Evolutionary conservation across 305 asterid species (phyloP), one percentile per base, ranked within the genome.

Genomic region (Fraxinus velutina): DNA sequence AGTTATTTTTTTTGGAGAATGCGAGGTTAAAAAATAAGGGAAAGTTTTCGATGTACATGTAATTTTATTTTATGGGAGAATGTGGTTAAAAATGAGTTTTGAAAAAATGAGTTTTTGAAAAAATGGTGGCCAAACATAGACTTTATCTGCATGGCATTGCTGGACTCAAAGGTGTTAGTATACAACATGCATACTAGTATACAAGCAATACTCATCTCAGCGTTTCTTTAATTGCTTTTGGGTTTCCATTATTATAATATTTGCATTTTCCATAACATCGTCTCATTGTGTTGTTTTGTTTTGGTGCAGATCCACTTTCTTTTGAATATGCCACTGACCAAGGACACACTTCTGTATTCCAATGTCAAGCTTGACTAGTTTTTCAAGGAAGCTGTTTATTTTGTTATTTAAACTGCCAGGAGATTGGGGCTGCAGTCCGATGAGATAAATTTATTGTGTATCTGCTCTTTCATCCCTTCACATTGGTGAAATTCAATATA

Each of bases 261-360:
- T 30, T 66, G 13, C n/a, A 12, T 29, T 70, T 6, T 19, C 15
- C 19, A 44, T 5, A n/a, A 52, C 64, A n/a, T 52, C 8, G 24
- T 52, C 85, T 78, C 33, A 90, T 79, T 4, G 57, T 83, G 44
- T 82, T 84, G 15, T 70, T 83, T 42, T 87, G 79, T 29, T 72
- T 84, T 74, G 73, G 17, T 91, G 96, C 97, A 95, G 99, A 82
- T 93, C 76, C 77, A 82, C 86, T 92, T 84, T 78, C 97, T 95
- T 62, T 6, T 94, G 80, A 81, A 88, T 89, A 92, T 95, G 99
- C 92, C 97, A 75, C 81, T 94, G 81, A 94, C 99, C 84, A 92
- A 90, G 90, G 99, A 95, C 89, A 95, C 99, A 75, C 97, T 95
- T 87, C 86, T 95, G 39, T 95, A 95, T 88, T 94, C 96, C 17